Evolutionary conservation across 1,139 yeast genomes (phyloP).

Genomic region (Groenewaldozyma sp.): DNA sequence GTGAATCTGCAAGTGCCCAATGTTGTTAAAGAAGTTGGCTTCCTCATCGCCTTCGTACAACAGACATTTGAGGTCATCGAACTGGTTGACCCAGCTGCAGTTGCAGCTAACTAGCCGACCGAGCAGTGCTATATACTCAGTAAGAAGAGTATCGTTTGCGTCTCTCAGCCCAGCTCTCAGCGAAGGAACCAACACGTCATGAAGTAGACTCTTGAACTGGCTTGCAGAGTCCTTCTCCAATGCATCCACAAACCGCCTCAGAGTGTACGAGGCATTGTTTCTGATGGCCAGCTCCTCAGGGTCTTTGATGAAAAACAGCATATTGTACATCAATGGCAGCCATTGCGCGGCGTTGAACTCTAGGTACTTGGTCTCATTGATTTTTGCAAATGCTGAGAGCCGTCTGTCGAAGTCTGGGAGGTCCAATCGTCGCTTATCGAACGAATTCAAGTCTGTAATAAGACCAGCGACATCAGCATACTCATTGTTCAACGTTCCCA

Average conservation of each 20-base stretch:
- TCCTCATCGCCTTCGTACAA: slow-evolving; percentile 67
- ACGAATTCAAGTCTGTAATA: slow-evolving; percentile 60
- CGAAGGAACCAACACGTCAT: slow-evolving; percentile 53
- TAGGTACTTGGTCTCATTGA: slow-evolving; percentile 48
- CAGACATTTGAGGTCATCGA: slow-evolving; percentile 60
- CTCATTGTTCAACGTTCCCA: slow-evolving; percentile 46
- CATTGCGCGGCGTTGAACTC: slow-evolving; percentile 52
- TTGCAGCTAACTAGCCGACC: slow-evolving; percentile 48
- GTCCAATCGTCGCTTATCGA: slow-evolving; percentile 49
- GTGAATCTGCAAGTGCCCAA: slow-evolving; percentile 76
- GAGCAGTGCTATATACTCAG: slow-evolving; percentile 60
- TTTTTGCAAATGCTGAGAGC: slow-evolving; percentile 52
- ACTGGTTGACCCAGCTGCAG: slow-evolving; percentile 38
- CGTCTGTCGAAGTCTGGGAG: slow-evolving; percentile 76
- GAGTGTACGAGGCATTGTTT: slow-evolving; percentile 60
- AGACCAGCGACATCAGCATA: slow-evolving; percentile 41
- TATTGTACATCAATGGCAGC: slow-evolving; percentile 66
- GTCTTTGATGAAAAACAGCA: slow-evolving; percentile 65
- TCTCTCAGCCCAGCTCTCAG: slow-evolving; percentile 62
- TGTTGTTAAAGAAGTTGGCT: slow-evolving; percentile 72
- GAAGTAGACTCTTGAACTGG: slow-evolving; percentile 38
- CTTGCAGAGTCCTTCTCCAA: slow-evolving; percentile 20
- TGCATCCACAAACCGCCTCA: slow-evolving; percentile 57
- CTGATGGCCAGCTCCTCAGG: slow-evolving; percentile 74
- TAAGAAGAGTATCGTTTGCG: slow-evolving; percentile 52